Evolutionary conservation across 805 yeast genomes (phyloP), one percentile per base, ranked within the genome.

Genomic region (Candida xiaguanensis): DNA sequence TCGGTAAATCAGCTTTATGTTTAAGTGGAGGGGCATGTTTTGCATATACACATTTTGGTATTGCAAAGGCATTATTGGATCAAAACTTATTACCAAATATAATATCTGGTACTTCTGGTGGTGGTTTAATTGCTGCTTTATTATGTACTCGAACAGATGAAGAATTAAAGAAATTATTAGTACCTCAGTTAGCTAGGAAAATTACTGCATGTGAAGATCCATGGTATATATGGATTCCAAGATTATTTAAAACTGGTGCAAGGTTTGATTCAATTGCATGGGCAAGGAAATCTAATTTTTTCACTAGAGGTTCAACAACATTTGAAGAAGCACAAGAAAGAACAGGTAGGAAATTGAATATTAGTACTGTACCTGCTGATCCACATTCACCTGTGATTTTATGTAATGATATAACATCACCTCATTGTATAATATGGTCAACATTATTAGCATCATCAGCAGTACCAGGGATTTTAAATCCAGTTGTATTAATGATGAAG

Each of bases 351-450:
- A 71, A 77, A 18, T 68, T 85, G 43, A 85, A 85, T 55, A 76
- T 85, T 15, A 77, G 88, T 0, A 84, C 90, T 0, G 89, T 85
- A 2, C 93, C 95, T 2, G 80, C 87, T 11, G 90, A 85, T 52
- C 84, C 88, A 0, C 84, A 82, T 55, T 80, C 89, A 2, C 93
- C 95, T 0, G 89, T 81, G 2, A 84, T 85, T 51, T 62, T 85
- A 34, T 82, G 91, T 55, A 85, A 85, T 50, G 77, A 80, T 50
- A 73, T 83, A 42, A 85, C 93, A 0, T 76, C 90, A 12, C 93
- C 93, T 8, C 74, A 82, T 54, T 83, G 91, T 56, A 78, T 84
- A 12, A 80, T 85, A n/a, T 85, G 93, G 93, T 78, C 86, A 2
- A 66, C 89, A 0, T 61, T 85, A 41, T 61, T 85, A 29, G 93